Percentiles rank a stretch among this genome's conserved stretches.
These are phyloP conservation scores for Nidula niveotomentosa DNA, from an alignment of 1,284 basidiomycete genomes.

Conservation along the genomic window DNA sequence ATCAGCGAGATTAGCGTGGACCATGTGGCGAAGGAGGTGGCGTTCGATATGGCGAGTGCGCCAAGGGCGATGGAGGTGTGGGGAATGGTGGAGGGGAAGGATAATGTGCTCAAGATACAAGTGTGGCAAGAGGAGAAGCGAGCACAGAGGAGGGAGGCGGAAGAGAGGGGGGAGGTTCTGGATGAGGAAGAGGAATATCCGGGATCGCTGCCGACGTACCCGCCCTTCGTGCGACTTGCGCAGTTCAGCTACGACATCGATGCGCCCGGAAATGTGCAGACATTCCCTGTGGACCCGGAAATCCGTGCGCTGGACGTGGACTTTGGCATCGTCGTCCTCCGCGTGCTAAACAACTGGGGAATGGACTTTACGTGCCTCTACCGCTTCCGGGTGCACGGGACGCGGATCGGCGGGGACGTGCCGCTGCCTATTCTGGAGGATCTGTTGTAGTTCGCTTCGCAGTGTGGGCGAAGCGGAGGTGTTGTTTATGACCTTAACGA, in stretches of 20 bases:
- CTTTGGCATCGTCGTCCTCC: constrained; percentile 79
- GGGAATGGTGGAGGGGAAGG: constrained; percentile 78
- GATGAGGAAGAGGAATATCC: constrained; percentile 34
- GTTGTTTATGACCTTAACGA: constrained; percentile 4
- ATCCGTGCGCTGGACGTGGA: constrained; percentile 72
- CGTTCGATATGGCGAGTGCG: constrained; percentile 78
- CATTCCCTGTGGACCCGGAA: constrained; percentile 75
- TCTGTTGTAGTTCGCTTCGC: constrained; percentile 4
- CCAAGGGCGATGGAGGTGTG: constrained; percentile 89
- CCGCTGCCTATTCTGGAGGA: constrained; percentile 20
- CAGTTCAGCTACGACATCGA: constrained; percentile 81
- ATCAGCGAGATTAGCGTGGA: constrained; percentile 86
- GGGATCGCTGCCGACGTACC: constrained; percentile 46
- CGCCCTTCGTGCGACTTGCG: constrained; percentile 73
- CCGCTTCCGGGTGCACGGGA: constrained; percentile 78
- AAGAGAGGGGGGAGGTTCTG: constrained; percentile 27
- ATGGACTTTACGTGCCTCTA: constrained; percentile 87
- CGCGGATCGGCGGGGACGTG: constrained; percentile 30
- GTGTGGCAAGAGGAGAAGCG: constrained; percentile 25
- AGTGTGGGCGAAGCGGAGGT: background rate
- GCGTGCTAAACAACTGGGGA: constrained; percentile 88
- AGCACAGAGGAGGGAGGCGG: constrained; percentile 27
- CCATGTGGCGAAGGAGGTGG: constrained; percentile 80
- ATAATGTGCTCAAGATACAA: constrained; percentile 64
- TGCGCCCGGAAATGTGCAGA: constrained; percentile 74